phyloP scores from a whole-genome alignment of 192 early-diverging fungal species.

The Linnemannia hyalina region DNA sequence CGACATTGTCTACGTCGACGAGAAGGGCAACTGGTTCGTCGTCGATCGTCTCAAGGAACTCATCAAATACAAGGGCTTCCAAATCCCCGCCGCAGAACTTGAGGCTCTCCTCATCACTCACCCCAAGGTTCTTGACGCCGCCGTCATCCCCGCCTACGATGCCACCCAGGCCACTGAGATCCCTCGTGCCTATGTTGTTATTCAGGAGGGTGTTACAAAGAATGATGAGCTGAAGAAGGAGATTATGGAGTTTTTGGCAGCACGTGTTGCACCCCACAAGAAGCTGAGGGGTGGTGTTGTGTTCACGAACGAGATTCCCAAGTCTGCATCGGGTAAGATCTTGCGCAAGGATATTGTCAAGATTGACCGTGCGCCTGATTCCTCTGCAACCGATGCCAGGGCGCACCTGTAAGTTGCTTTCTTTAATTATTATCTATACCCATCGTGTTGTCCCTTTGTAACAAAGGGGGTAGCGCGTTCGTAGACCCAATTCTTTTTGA shows the following conservation, averaged over 20 bases:
- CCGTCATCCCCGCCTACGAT: conserved; percentile 61
- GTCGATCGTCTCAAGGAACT: conserved; percentile 84
- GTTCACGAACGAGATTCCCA: conserved; percentile 81
- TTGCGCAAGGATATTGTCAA: conserved; percentile 75
- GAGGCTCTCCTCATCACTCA: conserved; percentile 73
- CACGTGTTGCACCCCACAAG: conserved; percentile 81
- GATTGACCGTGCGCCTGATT: conserved; percentile 40
- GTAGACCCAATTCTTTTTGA: neutral
- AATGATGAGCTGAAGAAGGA: conserved; percentile 59
- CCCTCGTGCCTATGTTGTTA: conserved; percentile 86
- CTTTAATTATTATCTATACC: conserved; percentile 1
- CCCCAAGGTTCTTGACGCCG: conserved; percentile 62
- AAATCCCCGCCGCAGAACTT: conserved; percentile 82
- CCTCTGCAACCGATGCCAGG: neutral
- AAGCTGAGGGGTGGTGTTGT: conserved; percentile 83
- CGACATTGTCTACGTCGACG: conserved; percentile 71
- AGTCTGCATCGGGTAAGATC: conserved; percentile 86
- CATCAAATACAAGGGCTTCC: conserved; percentile 86
- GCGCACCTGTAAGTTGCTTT: conserved; percentile 1
- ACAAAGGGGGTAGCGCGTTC: neutral
- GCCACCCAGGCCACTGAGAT: conserved; percentile 71
- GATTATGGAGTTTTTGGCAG: conserved; percentile 69
- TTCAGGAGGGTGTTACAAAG: conserved; percentile 56
- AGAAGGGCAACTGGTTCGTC: conserved; percentile 72
- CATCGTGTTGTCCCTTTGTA: too few relatives aligned